phyloP scores from a whole-genome alignment of 108 stramenopile species.

The Nannochloropsis oceanica region DNA sequence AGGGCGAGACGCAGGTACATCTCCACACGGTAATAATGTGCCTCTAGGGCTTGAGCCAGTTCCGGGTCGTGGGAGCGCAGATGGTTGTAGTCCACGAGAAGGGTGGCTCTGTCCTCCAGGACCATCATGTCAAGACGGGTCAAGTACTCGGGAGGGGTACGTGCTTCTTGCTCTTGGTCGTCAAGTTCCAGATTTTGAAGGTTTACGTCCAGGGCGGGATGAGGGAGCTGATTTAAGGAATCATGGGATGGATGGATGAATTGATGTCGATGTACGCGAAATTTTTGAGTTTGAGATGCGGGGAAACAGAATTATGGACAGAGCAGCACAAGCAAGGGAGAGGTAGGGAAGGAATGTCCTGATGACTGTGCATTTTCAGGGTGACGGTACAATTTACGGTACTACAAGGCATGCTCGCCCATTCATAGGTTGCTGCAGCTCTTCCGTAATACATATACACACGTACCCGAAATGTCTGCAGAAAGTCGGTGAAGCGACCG shows the following conservation, averaged over 20 bases:
- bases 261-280: too few relatives aligned
- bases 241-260: neutral
- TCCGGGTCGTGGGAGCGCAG: conserved; percentile 2
- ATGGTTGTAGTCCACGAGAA: conserved; percentile 22
- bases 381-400: too few relatives aligned
- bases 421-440: too few relatives aligned
- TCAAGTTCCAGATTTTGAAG: too few relatives aligned
- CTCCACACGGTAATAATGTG: conserved; percentile 69
- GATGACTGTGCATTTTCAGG: too few relatives aligned
- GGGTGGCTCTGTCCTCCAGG: neutral
- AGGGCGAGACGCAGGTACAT: conserved; percentile 25
- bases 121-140: neutral
- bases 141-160: neutral
- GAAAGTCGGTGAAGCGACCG: conserved; percentile 13
- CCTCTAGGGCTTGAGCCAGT: conserved; percentile 49
- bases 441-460: too few relatives aligned
- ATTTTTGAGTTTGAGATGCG: too few relatives aligned
- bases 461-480: neutral
- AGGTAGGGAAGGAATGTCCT: too few relatives aligned
- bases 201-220: neutral
- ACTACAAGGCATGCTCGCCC: too few relatives aligned
- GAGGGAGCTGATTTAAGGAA: neutral
- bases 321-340: too few relatives aligned
- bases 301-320: too few relatives aligned
- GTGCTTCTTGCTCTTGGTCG: too few relatives aligned